Conservation (phyloP, 192 early-diverging fungal species). For the Glomus cerebriforme region DNA sequence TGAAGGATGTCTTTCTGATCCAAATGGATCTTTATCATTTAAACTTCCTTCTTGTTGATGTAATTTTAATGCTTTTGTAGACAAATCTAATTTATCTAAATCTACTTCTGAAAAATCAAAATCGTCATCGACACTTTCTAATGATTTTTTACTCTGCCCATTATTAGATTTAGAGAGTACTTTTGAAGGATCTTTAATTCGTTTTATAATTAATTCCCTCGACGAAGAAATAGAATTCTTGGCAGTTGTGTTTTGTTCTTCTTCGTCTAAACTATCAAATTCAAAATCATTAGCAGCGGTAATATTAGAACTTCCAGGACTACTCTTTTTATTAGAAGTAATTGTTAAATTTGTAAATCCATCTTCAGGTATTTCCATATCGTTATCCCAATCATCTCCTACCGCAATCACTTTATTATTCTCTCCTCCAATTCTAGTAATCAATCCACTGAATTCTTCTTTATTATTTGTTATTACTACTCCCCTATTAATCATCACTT, state of each 20-base stretch:
- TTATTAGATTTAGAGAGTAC: not conserved
- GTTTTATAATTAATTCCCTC: not conserved
- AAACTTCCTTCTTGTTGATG: not conserved
- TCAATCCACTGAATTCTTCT: not conserved
- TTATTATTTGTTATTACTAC: not conserved
- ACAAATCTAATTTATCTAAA: not conserved
- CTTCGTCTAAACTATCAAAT: not conserved
- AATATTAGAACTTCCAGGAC: too few species aligned
- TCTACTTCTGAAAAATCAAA: constrained; percentile 9
- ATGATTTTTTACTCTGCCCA: not conserved
- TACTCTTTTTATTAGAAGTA: not conserved
- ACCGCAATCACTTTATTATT: not conserved
- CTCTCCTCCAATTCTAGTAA: not conserved
- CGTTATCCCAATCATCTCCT: constrained; percentile 11
- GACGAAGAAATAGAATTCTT: not conserved
- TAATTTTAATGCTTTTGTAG: not conserved
- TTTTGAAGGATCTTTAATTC: not conserved
- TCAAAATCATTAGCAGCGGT: not conserved
- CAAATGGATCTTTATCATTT: not conserved
- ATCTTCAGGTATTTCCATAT: constrained; percentile 7
- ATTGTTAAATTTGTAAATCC: not conserved
- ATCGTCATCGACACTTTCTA: not conserved
- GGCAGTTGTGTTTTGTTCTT: not conserved
- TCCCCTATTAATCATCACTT: not conserved
- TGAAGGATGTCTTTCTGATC: not conserved